Base-by-base conservation (phyloP, 176 grass and related monocot genomes). In the Elymus sibiricus region DNA sequence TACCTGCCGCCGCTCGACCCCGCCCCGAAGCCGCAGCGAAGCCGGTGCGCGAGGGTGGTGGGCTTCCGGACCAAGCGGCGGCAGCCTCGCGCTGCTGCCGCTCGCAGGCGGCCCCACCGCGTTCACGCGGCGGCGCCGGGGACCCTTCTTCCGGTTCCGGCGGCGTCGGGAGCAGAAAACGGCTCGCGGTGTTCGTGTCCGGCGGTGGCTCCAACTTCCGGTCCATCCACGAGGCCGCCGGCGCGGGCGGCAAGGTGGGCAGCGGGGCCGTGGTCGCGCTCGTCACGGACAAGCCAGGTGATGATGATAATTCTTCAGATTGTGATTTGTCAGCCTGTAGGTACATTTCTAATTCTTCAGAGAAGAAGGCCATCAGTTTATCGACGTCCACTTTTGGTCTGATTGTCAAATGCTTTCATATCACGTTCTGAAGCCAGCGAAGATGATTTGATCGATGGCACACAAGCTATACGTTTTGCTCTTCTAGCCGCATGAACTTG, bases 131-230 rank as follows among this genome's bases (percentile, higher is more conserved):
- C 13, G 43, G 17, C 2, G 0, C 5, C 81, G 80, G 26, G 61
- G n/a, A 65, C 35, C 29, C 9, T 56, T 56, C 53, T 1, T 9
- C 2, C 53, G 2, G 53, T 22, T 22, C 53, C 19, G 53, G 53
- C 21, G 19, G 44, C 37, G 19, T 62, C 3, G 56, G 70, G 47
- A 22, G 53, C 19, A 91, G 73, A 28, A 92, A 90, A 71, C 47
- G 38, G 38, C 70, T 94, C 25, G 87, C 87, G 4, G 37, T 94
- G 71, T 94, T 94, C 89, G 90, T 94, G 3, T 94, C 92, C 53
- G 81, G 90, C 22, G 87, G 82, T 15, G 90, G 90, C 1, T 92
- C 87, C 11, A 89, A 89, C 76, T 92, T 92, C 68, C 74, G 80
- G n/a, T 64, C 80, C 6, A 87, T 92, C 51, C 84, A 89, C 84